Base-by-base conservation (phyloP, 2,329 filamentous ascomycete genomes). In the Xylariaceae sp. region DNA sequence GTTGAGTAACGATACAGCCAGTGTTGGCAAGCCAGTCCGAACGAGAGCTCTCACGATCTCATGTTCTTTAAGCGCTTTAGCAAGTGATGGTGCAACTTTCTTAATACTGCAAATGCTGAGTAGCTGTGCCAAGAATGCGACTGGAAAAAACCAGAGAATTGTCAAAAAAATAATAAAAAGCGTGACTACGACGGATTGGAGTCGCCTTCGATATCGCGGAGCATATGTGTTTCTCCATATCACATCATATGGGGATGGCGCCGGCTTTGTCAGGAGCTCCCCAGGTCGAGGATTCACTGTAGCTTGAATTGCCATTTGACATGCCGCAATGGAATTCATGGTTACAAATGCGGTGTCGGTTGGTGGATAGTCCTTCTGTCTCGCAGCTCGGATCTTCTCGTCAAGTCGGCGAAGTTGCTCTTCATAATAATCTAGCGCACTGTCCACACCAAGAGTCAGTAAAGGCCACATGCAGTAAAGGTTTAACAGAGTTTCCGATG, bases 281-380 rank as follows among this genome's bases (percentile, higher is more conserved):
- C 93, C 88, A 0, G 96, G 95, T 9, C 90, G 88, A 3, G 95
- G 92, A 69, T 98, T 94, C 50, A 99, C 86, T 9, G 96, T 88
- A 3, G 95, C 93, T 74, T 99, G 95, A 39, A 96, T 91, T 21
- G 93, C 91, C 92, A 98, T 96, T 77, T 99, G 95, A 65, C 86
- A 88, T 28, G 93, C 89, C 12, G 93, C 91, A 46, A 96, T 95
- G 3, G 92, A 95, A 76, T 97, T 91, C 92, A 99, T 96, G 0
- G 95, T 98, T 34, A 99, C 91, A 73, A 99, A 97, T 1, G 96
- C 96, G 58, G 96, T 83, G 45, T 94, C 89, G 1, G 88, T 93
- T 0, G 95, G 82, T 5, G 82, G 78, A 67, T 92, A 98, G 3
- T 89, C 83, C 72, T 91, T 90, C 67, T 86, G 85, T 24, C 95